Base-by-base conservation (phyloP, 306 rosid species). In the Cicer cuneatum region DNA sequence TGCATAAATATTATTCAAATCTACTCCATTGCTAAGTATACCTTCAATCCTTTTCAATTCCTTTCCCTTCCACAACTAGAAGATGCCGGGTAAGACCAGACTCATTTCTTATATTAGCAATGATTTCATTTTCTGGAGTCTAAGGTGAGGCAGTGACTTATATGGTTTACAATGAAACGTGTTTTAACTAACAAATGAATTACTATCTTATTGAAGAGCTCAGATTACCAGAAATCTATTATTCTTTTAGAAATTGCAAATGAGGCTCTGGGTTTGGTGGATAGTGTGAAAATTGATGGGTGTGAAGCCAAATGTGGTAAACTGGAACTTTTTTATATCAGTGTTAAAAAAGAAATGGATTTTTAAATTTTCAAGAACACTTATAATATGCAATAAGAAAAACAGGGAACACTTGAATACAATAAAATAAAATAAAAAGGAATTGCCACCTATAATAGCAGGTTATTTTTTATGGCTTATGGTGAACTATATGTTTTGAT, bases 11-110 rank as follows among this genome's bases (percentile, higher is more conserved):
- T 46, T 10, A 24, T 58, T 72, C 57, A 83, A 77, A 74, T 69
- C 41, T 69, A 78, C 69, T 78, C 72, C 12, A 61, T 59, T 42
- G 12, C 35, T 33, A 48, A 64, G 29, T 35, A 33, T 58, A 82
- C 39, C n/a, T 56, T 63, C 41, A 58, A 2, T 41, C 47, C 35
- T 70, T 66, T 40, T 49, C 61, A 72, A 21, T 39, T 56, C 67
- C 72, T 49, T 72, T 58, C 66, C 66, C 57, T 56, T 66, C 24
- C 64, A 72, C 19, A 69, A 47, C 73, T 51, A 21, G 46, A 66
- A 40, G 33, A 29, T 70, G 52, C 43, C 16, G 59, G 66, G 52
- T 69, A 58, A 72, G 61, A 65, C 80, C 42, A 60, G 62, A 46
- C 38, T 24, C 37, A 42, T 21, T 60, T 47, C 41, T 21, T n/a